Conservation (phyloP, 2,329 filamentous ascomycete genomes). For the Exophiala sp. region DNA sequence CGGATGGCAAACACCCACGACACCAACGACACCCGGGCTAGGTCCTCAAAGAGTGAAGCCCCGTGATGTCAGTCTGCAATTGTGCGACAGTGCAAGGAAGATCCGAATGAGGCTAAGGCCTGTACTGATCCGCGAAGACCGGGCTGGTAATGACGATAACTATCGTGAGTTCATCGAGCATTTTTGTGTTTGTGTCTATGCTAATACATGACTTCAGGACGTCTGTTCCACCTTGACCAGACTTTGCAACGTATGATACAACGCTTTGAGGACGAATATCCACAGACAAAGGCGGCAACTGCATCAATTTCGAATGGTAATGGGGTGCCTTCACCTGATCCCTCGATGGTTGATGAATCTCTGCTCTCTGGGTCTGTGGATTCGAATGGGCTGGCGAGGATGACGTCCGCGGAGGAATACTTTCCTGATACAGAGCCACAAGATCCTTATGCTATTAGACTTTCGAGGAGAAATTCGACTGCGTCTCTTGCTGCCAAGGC, state of each 20-base stretch:
- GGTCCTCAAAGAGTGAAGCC: constrained; percentile 55
- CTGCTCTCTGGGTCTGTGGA: constrained; percentile 17
- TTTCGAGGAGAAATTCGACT: constrained; percentile 61
- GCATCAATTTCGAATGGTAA: constrained; percentile 13
- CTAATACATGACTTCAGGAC: constrained; percentile 50
- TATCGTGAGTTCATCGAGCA: constrained; percentile 61
- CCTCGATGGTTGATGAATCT: constrained; percentile 15
- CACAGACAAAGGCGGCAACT: constrained; percentile 55
- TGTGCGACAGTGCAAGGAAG: constrained; percentile 82
- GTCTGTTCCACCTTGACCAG: constrained; percentile 79
- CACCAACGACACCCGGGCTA: constrained; percentile 27
- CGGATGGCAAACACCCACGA: constrained; percentile 56
- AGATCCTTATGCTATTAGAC: constrained; percentile 44
- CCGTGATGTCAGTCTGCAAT: constrained; percentile 88
- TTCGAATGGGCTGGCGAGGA: constrained; percentile 12
- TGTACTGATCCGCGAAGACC: constrained; percentile 71
- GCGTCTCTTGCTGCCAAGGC: constrained; percentile 65
- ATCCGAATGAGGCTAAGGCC: constrained; percentile 80
- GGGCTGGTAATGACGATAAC: constrained; percentile 67
- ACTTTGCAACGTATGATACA: constrained; percentile 89
- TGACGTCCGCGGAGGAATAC: constrained; percentile 20
- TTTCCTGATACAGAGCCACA: constrained; percentile 37
- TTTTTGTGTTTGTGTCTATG: constrained; percentile 12
- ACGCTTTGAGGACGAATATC: constrained; percentile 94
- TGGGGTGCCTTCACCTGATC: constrained; percentile 19